Evolutionary conservation across 2,329 filamentous ascomycete genomes (phyloP), one percentile per base, ranked within the genome.

Genomic region (Aureobasidium sp.): DNA sequence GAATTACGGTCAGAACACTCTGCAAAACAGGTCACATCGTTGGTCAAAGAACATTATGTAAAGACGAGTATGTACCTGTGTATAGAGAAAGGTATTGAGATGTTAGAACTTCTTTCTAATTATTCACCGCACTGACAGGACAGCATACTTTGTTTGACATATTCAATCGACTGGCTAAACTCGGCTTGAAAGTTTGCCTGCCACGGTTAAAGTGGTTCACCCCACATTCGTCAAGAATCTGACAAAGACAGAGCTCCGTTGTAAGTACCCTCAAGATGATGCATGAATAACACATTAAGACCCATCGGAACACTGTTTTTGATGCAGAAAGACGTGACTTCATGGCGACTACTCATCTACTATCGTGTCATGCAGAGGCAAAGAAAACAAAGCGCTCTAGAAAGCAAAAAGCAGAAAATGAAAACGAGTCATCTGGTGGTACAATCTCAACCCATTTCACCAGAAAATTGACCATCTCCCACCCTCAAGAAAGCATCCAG

Each of bases 271-370:
- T 10, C 9, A 9, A 34, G 2, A 34, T 34, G 32, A 34, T 8
- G 32, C 32, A 34, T 34, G 8, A 34, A 34, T 9, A 34, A 10
- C 7, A 20, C 15, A 20, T 4, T 36, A 36, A 36, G 2, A 15
- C 34, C 10, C 8, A 20, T 17, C 8, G 46, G 12, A n/a, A 44
- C n/a, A 13, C 3, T 2, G 8, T 3, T 27, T 32, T 29, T 32
- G 12, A 55, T 32, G 37, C 37, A 55, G 29, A 55, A n/a, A 41
- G 17, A 55, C 52, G 23, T 55, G 52, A 55, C 37, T 55, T 55
- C 37, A 34, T 44, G 3, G 36, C 39, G 52, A 41, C 52, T 55
- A 42, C 52, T 55, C 52, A 55, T 55, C 37, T 55, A 55, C 26
- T 17, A 26, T 52, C 50, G 23, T 41, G 34, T 41, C 50, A 44